phyloP scores from a whole-genome alignment of 169 alveolate genomes.

The Cryptosporidium ryanae region DNA sequence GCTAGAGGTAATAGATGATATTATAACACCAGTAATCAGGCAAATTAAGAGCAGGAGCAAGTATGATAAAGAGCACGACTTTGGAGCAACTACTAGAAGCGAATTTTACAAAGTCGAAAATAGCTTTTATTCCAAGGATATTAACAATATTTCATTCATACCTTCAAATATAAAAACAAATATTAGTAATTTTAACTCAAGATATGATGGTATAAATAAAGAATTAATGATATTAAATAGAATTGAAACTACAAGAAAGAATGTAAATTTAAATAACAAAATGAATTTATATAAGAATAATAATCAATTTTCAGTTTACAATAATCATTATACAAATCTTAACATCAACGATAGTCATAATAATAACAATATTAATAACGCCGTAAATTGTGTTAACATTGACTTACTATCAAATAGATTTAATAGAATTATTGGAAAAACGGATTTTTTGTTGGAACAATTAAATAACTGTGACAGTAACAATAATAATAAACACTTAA shows the following conservation, averaged over 20 bases:
- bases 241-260: conserved; percentile 63
- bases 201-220: conserved; percentile 13
- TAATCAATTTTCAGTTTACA: background rate
- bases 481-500: background rate
- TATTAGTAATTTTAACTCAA: background rate
- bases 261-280: conserved; percentile 13
- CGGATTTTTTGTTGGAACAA: conserved; percentile 61
- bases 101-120: background rate
- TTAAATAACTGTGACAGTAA: background rate
- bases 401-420: conserved; percentile 27
- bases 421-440: conserved; percentile 44
- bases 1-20: background rate
- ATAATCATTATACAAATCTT: background rate
- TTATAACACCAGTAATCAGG: background rate
- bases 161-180: conserved; percentile 17
- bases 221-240: conserved; percentile 47
- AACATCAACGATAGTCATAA: background rate
- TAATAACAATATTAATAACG: background rate
- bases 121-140: background rate
- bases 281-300: background rate
- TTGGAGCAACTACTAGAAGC: background rate
- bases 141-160: background rate
- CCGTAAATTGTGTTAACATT: conserved; percentile 1
- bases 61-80: background rate
- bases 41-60: background rate